Base-by-base conservation (phyloP, 2,329 filamentous ascomycete species). In the Fusarium paranaense region DNA sequence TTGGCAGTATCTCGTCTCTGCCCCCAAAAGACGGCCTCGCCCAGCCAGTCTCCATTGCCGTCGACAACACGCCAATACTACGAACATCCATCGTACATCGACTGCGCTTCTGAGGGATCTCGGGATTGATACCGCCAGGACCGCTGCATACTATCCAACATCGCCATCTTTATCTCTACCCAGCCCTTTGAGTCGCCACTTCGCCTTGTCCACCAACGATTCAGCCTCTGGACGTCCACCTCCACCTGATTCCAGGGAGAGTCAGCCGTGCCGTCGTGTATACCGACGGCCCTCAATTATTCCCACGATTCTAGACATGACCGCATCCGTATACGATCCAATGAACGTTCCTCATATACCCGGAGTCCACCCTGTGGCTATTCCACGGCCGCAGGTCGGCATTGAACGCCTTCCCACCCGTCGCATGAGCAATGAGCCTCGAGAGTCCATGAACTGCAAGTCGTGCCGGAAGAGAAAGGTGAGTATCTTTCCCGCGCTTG, bases 391-490 rank as follows among this genome's bases (percentile, higher is more conserved):
- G 32, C 92, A 94, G 85, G 92, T 95, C 79, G 92, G 93, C 81
- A 96, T 96, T 82, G 93, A 95, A 84, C 90, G 94, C 71, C 86
- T 96, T 75, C 92, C 93, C 30, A 88, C 91, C 64, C 90, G 92
- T 72, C 91, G 93, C 47, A 86, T 90, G 83, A 91, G 88, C 82
- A 92, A 90, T 78, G 93, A 97, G 82, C 94, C 93, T 45, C 91
- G 93, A 78, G 95, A 97, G 86, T 94, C 93, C 37, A 97, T 97
- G 95, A 97, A 97, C 83, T 97, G 95, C 90, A 97, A 97, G 83
- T 97, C 94, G 66, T 97, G 95, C 86, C 90, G 95, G 77, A 97
- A 97, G 84, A 89, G 95, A 85, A 97, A 97, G 92, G 94, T 96
- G 54, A 74, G 67, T 42, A 32, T 64, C 69, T 56, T 64, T 73